These are phyloP conservation scores for Sclerotinia glacialis DNA, from an alignment of 2,329 filamentous ascomycete species.

Conservation along the genomic window DNA sequence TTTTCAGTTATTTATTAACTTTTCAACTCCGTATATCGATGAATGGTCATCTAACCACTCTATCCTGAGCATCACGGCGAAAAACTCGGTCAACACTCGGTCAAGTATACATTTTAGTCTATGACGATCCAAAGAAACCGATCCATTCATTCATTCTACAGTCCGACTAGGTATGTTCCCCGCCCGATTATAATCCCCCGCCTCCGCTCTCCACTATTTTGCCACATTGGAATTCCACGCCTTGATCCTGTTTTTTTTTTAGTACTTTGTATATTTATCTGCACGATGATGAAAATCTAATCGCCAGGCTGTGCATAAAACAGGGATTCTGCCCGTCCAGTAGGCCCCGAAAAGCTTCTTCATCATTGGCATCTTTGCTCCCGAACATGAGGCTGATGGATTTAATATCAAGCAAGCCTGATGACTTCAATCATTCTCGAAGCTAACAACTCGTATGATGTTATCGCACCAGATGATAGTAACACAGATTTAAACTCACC, in stretches of 20 bases:
- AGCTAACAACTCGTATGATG: too few relatives aligned
- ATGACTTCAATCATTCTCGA: background rate
- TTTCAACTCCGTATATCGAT: too few relatives aligned
- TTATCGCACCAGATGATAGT: too few relatives aligned
- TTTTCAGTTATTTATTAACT: too few relatives aligned
- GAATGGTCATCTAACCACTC: too few relatives aligned
- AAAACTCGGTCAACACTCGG: background rate
- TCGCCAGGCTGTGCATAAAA: background rate
- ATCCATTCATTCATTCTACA: background rate
- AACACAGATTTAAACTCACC: too few relatives aligned
- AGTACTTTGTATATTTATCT: background rate
- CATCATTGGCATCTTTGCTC: background rate
- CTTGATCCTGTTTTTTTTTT: conserved; percentile 7
- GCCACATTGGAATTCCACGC: background rate
- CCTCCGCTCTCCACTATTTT: conserved; percentile 4
- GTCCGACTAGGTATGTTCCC: too few relatives aligned
- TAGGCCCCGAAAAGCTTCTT: background rate
- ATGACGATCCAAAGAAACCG: background rate
- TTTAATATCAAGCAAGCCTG: background rate
- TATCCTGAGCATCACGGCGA: too few relatives aligned
- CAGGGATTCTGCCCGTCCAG: background rate
- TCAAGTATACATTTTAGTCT: background rate
- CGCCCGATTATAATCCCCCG: too few relatives aligned
- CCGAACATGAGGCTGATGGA: background rate
- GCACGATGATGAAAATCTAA: conserved; percentile 3